A percentile compares a stretch with the other conserved stretches of the same genome.
phyloP scores from a whole-genome alignment of 2,329 filamentous ascomycete genomes.

The Fusarium transvaalense region DNA sequence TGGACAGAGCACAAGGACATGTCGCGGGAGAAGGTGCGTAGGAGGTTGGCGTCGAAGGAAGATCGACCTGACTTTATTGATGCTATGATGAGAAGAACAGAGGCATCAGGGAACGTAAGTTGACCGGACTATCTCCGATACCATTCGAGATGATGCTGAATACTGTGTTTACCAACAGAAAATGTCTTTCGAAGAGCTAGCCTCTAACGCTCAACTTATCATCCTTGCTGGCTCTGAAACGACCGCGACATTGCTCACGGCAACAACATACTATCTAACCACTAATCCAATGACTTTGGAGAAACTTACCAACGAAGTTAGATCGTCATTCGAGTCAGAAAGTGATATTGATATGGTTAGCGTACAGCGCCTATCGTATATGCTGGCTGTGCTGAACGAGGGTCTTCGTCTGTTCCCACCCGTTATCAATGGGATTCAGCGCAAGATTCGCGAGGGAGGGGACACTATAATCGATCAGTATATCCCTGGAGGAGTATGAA shows the following conservation, averaged over 20 bases:
- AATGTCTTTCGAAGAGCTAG: not conserved
- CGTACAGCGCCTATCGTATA: slow-evolving; percentile 30
- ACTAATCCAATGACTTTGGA: slow-evolving; percentile 35
- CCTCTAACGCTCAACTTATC: slow-evolving; percentile 18
- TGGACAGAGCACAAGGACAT: not conserved
- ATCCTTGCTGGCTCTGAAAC: slow-evolving; percentile 53
- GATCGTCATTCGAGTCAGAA: slow-evolving; percentile 51
- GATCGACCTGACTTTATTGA: not conserved
- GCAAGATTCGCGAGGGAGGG: slow-evolving; percentile 51
- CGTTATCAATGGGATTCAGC: not conserved
- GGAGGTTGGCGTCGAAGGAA: not conserved
- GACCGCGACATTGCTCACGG: slow-evolving; percentile 51
- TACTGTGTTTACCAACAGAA: not conserved
- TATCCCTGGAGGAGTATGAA: slow-evolving; percentile 50
- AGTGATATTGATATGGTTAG: slow-evolving; percentile 53
- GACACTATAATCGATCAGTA: slow-evolving; percentile 36
- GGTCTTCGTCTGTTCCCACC: slow-evolving; percentile 52
- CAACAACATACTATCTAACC: slow-evolving; percentile 48
- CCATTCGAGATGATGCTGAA: not conserved
- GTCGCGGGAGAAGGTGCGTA: not conserved
- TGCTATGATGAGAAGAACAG: not conserved
- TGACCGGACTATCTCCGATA: fast-evolving
- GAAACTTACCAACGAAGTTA: slow-evolving; percentile 56
- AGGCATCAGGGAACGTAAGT: not conserved
- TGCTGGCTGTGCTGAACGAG: slow-evolving; percentile 58